These are phyloP conservation scores for Filobasidium floriforme DNA, from an alignment of 768 basidiomycete species.

Conservation along the genomic window DNA sequence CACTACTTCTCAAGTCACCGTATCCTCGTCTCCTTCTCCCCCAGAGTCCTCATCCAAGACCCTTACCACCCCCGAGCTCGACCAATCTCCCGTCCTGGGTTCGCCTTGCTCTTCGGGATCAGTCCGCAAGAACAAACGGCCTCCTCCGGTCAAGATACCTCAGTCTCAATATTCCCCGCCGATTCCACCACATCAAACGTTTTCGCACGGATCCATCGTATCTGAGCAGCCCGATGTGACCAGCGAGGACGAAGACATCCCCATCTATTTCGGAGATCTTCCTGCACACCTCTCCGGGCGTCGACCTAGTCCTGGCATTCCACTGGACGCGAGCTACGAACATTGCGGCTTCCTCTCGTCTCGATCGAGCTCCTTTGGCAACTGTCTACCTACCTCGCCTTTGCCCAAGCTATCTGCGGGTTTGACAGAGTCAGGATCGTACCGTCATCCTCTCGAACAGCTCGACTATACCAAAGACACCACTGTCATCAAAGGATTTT, in stretches of 20 bases:
- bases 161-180: not conserved
- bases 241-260: not conserved
- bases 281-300: not conserved
- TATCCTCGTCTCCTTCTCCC: not conserved
- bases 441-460: no score
- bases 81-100: not conserved
- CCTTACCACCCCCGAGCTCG: conserved; percentile 1
- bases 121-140: not conserved
- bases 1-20: not conserved
- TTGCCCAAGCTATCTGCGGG: not conserved
- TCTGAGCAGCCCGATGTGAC: not conserved
- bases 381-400: not conserved
- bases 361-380: not conserved
- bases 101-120: not conserved
- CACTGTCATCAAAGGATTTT: not conserved
- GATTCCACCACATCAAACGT: not conserved
- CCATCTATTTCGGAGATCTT: conserved; percentile 8
- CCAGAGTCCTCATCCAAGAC: not conserved
- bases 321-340: not conserved
- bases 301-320: not conserved
- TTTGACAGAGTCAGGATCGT: no score
- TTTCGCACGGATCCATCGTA: not conserved
- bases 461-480: no score
- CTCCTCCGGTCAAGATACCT: conserved; percentile 2
- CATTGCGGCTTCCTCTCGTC: conserved; percentile 1